phyloP scores from a whole-genome alignment of 495 filamentous ascomycete genomes.

The Tetracladium setigerum region DNA sequence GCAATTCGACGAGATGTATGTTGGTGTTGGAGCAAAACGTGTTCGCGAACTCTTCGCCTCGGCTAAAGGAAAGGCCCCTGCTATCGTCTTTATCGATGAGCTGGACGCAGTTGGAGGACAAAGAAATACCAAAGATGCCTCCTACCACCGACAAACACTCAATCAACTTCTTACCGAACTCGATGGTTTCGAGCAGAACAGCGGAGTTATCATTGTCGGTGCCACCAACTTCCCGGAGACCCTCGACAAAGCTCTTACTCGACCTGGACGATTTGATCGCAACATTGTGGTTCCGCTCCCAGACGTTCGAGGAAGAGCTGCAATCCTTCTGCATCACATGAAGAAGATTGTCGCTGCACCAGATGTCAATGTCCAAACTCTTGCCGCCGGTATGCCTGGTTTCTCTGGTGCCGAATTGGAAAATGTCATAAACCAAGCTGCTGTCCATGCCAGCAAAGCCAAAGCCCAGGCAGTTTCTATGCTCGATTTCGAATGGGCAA shows the following conservation, averaged over 20 bases:
- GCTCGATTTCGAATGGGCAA: slow-evolving; percentile 90
- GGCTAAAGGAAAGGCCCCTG: slow-evolving; percentile 81
- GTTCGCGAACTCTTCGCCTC: slow-evolving; percentile 91
- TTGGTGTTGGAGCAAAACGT: slow-evolving; percentile 95
- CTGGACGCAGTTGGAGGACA: slow-evolving; percentile 93
- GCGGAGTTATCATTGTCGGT: slow-evolving; percentile 87
- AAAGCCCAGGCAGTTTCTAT: slow-evolving; percentile 66
- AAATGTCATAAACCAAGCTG: slow-evolving; percentile 94
- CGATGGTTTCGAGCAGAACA: slow-evolving; percentile 91
- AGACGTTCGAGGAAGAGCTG: slow-evolving; percentile 89
- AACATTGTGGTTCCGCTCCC: slow-evolving; percentile 82
- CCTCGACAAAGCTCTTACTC: slow-evolving; percentile 88
- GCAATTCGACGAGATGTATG: slow-evolving; percentile 97
- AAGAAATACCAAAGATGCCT: slow-evolving; percentile 85
- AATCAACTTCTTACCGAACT: slow-evolving; percentile 98
- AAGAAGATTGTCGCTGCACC: slow-evolving; percentile 70
- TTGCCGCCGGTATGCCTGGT: slow-evolving; percentile 81
- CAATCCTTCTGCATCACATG: slow-evolving; percentile 86
- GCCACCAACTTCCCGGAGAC: slow-evolving; percentile 94
- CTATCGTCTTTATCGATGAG: slow-evolving; percentile 98
- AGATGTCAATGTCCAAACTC: slow-evolving; percentile 72
- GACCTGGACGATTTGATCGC: slow-evolving; percentile 92
- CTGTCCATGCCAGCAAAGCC: slow-evolving; percentile 78
- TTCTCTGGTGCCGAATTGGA: slow-evolving; percentile 94
- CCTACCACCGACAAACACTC: slow-evolving; percentile 94